A percentile compares a stretch with the other conserved stretches of the same genome.
These are phyloP conservation scores for Crucihimalaya himalaica DNA, from an alignment of 345 rosid species.

Conservation along the genomic window DNA sequence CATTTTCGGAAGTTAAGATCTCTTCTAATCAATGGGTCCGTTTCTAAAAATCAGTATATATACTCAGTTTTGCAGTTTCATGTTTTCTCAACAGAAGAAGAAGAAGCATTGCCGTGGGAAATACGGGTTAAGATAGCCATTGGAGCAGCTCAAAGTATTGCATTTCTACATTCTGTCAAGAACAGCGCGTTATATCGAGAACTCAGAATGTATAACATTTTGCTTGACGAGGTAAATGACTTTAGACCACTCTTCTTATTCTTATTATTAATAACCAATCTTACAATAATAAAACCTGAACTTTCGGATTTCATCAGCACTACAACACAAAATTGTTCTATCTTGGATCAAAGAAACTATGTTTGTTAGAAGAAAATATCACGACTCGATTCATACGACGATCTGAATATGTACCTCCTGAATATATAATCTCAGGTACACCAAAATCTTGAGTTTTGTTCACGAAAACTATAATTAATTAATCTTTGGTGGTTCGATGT, in stretches of 20 bases:
- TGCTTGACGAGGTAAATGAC: slow-evolving; percentile 28
- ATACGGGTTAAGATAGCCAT: slow-evolving; percentile 29
- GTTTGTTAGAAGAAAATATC: not conserved
- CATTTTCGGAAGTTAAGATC: slow-evolving; percentile 28
- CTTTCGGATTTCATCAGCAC: not conserved
- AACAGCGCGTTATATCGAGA: slow-evolving; percentile 13
- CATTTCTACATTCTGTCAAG: slow-evolving; percentile 21
- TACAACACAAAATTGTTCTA: slow-evolving; percentile 25
- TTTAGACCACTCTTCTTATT: not conserved
- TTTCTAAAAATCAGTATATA: not conserved
- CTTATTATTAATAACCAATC: not conserved
- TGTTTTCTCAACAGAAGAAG: slow-evolving; percentile 19
- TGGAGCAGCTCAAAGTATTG: slow-evolving; percentile 23
- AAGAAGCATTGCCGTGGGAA: slow-evolving; percentile 17
- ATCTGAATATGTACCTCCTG: slow-evolving; percentile 28
- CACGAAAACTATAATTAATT: no score
- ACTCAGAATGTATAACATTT: slow-evolving; percentile 7
- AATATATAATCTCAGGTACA: slow-evolving; percentile 33
- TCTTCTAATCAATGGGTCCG: not conserved
- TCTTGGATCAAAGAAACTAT: slow-evolving; percentile 20
- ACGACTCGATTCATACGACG: not conserved
- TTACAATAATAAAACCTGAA: not conserved
- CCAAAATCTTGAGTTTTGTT: not conserved
- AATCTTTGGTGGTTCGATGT: not conserved
- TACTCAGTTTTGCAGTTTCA: not conserved